Base-by-base conservation (phyloP, 176 grass and related monocot species). In the Puya raimondii region DNA sequence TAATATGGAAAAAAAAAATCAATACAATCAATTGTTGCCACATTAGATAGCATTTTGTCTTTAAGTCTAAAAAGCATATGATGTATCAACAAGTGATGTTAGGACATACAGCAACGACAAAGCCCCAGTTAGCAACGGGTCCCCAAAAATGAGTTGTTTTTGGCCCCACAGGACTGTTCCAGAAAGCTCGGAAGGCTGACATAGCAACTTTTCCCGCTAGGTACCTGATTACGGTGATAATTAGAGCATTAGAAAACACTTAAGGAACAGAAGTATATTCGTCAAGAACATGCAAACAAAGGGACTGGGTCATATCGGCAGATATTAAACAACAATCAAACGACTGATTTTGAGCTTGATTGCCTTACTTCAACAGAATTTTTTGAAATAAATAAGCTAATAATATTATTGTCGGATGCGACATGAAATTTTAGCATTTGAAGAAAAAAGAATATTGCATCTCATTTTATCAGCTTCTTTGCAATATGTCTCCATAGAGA, bases 111-210 rank as follows among this genome's bases (percentile, higher is more conserved):
- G 86, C 86, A 65, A 80, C 22, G 48, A 94, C 86, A 5, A 94
- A 89, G 11, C 86, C 86, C 83, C 78, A 89, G 53, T 94, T 94
- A 14, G 86, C 86, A 51, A 94, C 29, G 0, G 90, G 86, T n/a
- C 90, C 86, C 86, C 90, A 94, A 54, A 94, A 94, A 53, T 94
- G 90, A 33, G 86, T 94, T 61, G 86, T 94, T 65, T 89, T 94
- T 54, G 90, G 90, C 17, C 86, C 90, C 42, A 87, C 59, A n/a
- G 90, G 86, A 42, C 90, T 94, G 78, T 89, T 94, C 65, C 67
- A 71, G 79, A 94, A 89, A 16, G 86, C 68, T 76, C 69, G 85
- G 42, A 89, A 63, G 50, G 74, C 51, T 49, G 74, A 69, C 74
- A 80, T 85, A 16, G 53, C 52, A 68, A 64, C 53, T 81, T 20